phyloP scores from a whole-genome alignment of 208 protist genomes.

The Entamoeba dispar region DNA sequence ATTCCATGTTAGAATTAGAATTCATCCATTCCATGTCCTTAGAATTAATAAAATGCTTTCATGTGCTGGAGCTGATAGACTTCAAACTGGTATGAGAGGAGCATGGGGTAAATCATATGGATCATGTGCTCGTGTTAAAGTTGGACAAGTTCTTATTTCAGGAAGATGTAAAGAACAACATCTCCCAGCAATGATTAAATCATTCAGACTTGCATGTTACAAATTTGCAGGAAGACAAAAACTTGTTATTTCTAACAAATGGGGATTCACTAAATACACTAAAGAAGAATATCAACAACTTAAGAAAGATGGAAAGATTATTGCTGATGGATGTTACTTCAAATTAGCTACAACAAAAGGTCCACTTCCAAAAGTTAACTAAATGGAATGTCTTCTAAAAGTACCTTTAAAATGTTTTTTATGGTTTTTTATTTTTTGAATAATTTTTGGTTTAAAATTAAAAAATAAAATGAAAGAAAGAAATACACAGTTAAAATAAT shows the following conservation, averaged over 20 bases:
- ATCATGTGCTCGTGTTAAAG: slow-evolving; percentile 74
- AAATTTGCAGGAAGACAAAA: slow-evolving; percentile 73
- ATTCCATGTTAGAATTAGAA: slow-evolving; percentile 91
- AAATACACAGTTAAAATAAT: too few relatives aligned
- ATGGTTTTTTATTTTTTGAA: neutral
- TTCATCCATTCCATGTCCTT: slow-evolving; percentile 92
- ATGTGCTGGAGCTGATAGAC: slow-evolving; percentile 92
- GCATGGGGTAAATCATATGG: slow-evolving; percentile 88
- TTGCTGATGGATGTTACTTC: slow-evolving; percentile 45
- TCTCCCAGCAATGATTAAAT: slow-evolving; percentile 43
- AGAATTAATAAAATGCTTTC: slow-evolving; percentile 99
- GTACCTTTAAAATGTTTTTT: neutral
- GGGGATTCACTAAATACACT: slow-evolving; percentile 62
- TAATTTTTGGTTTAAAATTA: too few relatives aligned
- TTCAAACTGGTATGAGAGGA: slow-evolving; percentile 88
- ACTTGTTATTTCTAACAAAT: slow-evolving; percentile 58
- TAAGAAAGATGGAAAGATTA: slow-evolving; percentile 32
- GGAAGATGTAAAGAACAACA: slow-evolving; percentile 60
- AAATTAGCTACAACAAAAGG: slow-evolving; percentile 45
- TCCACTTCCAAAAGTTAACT: slow-evolving; percentile 20
- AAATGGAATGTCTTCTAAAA: neutral
- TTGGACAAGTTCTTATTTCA: slow-evolving; percentile 82
- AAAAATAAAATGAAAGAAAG: too few relatives aligned
- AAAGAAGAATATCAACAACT: slow-evolving; percentile 44
- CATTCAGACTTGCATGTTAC: slow-evolving; percentile 59